These are phyloP conservation scores for Rhizopus sp. DNA, from an alignment of 371 early-diverging fungal species.

Conservation along the genomic window DNA sequence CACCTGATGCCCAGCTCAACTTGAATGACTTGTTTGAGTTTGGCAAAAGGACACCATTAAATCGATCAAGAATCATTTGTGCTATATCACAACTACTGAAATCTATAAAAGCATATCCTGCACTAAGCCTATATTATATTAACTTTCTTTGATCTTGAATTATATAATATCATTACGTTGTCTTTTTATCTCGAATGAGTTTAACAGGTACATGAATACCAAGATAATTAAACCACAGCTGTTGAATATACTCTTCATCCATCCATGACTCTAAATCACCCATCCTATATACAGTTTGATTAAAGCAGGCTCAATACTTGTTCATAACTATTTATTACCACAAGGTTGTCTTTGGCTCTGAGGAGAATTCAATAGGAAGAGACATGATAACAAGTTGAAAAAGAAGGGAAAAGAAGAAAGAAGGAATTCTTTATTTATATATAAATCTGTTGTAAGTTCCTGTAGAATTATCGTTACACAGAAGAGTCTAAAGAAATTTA, in stretches of 20 bases:
- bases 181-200: slow-evolving; percentile 79
- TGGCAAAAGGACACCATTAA: slow-evolving; percentile 78
- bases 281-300: slow-evolving; percentile 48
- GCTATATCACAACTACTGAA: slow-evolving; percentile 62
- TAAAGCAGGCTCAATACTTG: background rate
- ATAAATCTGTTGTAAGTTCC: background rate
- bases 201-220: slow-evolving; percentile 77
- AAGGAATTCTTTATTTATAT: background rate
- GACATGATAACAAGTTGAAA: background rate
- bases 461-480: background rate
- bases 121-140: slow-evolving; percentile 28
- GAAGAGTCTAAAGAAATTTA: background rate
- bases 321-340: background rate
- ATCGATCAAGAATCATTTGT: slow-evolving; percentile 55
- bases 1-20: slow-evolving; percentile 89
- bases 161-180: slow-evolving; percentile 51
- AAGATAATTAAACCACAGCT: slow-evolving; percentile 59
- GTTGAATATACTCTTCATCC: slow-evolving; percentile 72
- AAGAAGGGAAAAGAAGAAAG: background rate
- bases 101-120: slow-evolving; percentile 77
- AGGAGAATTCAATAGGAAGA: background rate
- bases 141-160: background rate
- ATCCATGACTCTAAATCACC: slow-evolving; percentile 82
- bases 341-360: background rate
- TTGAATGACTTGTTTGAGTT: slow-evolving; percentile 75